A percentile compares a stretch with the other conserved stretches of the same genome.
Conservation (phyloP, 192 early-diverging fungal species). For the Backusella macrospora region DNA sequence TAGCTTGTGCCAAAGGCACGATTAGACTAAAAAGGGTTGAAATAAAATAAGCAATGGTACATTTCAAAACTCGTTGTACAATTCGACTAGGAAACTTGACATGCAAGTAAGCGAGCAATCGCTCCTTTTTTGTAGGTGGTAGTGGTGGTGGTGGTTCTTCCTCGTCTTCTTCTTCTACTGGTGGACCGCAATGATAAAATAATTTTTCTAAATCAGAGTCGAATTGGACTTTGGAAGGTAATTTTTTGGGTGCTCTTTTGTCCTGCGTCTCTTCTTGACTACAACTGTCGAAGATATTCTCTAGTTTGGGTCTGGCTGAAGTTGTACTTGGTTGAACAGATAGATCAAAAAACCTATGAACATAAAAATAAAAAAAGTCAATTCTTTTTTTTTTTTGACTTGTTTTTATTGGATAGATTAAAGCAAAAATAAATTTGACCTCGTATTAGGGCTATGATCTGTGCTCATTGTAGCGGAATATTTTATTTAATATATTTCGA, state of each 20-base stretch:
- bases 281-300: background rate
- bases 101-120: constrained; percentile 39
- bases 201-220: constrained; percentile 14
- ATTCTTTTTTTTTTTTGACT: background rate
- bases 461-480: background rate
- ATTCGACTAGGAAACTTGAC: constrained; percentile 42
- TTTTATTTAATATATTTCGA: background rate
- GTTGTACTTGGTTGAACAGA: background rate
- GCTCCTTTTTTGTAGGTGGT: constrained; percentile 20
- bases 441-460: background rate
- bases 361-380: background rate
- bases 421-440: too few species aligned
- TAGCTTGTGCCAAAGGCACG: constrained; percentile 1
- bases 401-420: background rate
- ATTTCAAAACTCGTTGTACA: constrained; percentile 49
- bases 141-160: background rate
- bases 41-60: constrained; percentile 40
- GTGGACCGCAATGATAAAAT: constrained; percentile 7
- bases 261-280: background rate
- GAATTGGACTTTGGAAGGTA: constrained; percentile 22
- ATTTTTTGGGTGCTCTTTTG: background rate
- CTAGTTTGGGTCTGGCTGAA: background rate
- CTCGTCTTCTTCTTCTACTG: constrained; percentile 7
- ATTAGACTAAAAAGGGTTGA: constrained; percentile 42
- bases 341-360: constrained; percentile 21